Percentiles rank a stretch among this genome's conserved stretches.
Evolutionary conservation across 2,329 filamentous ascomycete species (phyloP).

Genomic region (Bipolaris victoriae): DNA sequence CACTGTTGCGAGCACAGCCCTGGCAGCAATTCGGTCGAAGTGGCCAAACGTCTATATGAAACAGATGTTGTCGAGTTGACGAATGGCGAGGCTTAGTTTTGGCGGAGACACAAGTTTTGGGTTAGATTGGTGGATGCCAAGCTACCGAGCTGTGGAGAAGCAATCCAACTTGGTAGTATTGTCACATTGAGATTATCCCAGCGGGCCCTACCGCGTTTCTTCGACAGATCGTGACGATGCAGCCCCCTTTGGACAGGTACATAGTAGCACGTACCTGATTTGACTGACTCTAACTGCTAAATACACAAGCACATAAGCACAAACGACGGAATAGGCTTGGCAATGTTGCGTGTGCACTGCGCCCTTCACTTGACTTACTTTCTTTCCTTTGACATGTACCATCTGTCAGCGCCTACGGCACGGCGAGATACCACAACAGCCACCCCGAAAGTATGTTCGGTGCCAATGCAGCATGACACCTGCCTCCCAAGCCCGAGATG

Average conservation of each 20-base stretch:
- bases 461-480: slow-evolving; percentile 2
- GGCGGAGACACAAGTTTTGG: too few relatives aligned
- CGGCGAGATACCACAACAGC: slow-evolving; percentile 14
- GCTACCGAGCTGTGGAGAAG: not conserved
- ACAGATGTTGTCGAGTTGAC: too few relatives aligned
- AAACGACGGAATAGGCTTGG: not conserved
- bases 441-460: slow-evolving; percentile 12
- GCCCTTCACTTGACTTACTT: not conserved
- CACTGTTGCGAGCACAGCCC: too few relatives aligned
- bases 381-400: not conserved
- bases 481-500: slow-evolving; percentile 6
- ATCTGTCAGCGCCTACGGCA: slow-evolving; percentile 7
- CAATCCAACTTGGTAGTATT: not conserved
- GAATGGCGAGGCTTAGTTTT: too few relatives aligned
- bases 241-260: not conserved
- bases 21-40: too few relatives aligned
- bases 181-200: too few relatives aligned
- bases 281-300: not conserved
- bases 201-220: not conserved
- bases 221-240: not conserved
- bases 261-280: not conserved
- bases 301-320: not conserved
- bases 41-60: too few relatives aligned
- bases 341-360: not conserved
- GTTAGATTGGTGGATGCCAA: too few relatives aligned